These are phyloP conservation scores for Asterionellopsis glacialis DNA, from an alignment of 108 stramenopile genomes.

Conservation along the genomic window DNA sequence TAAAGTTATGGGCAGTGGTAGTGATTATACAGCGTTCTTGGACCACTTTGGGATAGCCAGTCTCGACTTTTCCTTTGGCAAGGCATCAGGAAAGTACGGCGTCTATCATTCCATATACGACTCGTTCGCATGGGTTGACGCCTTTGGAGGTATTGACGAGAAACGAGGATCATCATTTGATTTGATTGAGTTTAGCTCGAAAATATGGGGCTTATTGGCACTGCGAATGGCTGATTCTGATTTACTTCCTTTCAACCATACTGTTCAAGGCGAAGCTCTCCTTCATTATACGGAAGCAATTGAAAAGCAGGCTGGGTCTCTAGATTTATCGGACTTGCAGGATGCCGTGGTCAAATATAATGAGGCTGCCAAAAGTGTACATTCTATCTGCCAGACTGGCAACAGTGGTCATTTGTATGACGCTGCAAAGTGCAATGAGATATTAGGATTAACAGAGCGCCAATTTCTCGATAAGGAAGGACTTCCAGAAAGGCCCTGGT, in stretches of 20 bases:
- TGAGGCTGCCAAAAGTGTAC: neutral
- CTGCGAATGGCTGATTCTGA: constrained; percentile 34
- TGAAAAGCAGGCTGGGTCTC: neutral
- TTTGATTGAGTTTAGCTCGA: constrained; percentile 35
- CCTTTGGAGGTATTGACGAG: constrained; percentile 22
- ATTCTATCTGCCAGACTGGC: neutral
- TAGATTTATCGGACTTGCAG: constrained; percentile 7
- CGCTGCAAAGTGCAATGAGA: constrained; percentile 33
- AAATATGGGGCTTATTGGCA: constrained; percentile 54
- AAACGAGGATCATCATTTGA: constrained; percentile 39
- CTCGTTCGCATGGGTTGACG: constrained; percentile 48
- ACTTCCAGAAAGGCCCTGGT: constrained; percentile 51
- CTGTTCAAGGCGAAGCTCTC: constrained; percentile 41
- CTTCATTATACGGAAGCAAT: constrained; percentile 28
- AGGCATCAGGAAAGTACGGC: constrained; percentile 36
- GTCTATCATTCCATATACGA: constrained; percentile 68
- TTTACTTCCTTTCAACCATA: constrained; percentile 48
- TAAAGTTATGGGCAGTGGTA: constrained; percentile 48
- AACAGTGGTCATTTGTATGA: neutral
- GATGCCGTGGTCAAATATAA: constrained; percentile 10
- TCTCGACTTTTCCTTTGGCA: constrained; percentile 40
- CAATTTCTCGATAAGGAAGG: constrained; percentile 40
- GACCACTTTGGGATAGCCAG: constrained; percentile 61
- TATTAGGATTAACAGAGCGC: constrained; percentile 46
- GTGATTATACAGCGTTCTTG: constrained; percentile 68